Evolutionary conservation across 2,329 filamentous ascomycete genomes (phyloP), one percentile per base, ranked within the genome.

Genomic region (Hymenoscyphus albidus): DNA sequence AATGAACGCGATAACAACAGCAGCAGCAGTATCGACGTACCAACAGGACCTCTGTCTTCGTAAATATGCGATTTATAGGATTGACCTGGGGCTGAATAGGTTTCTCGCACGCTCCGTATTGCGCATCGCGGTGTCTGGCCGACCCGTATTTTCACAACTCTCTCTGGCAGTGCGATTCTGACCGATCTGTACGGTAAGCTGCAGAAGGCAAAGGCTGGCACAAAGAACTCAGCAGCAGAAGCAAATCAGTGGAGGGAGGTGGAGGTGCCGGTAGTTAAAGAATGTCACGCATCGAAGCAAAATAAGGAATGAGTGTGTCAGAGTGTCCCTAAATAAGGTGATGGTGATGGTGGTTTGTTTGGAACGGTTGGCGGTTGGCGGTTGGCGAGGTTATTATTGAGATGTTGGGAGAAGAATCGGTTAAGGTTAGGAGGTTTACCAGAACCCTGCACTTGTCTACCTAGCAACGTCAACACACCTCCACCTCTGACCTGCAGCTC

Each of bases 61-160:
- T 51, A 42, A 61, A 48, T 12, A 51, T 61, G n/a, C n/a, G 27
- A 27, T 44, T 54, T 40, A 51, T 32, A 42, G n/a, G 39, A 18
- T 51, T 42, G 35, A 27, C 40, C 57, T 16, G 57, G 38, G 6
- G 31, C 32, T 40, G 35, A 13, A 51, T 48, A 16, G 38, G 31
- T 61, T 39, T 42, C 59, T 22, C 32, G 27, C 40, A 31, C 31
- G 22, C 59, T 51, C 59, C 35, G 35, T 35, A 61, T 61, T 38
- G 32, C 55, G 18, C 48, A 61, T 61, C 51, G 32, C 54, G 42
- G 32, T 54, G 40, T 61, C 59, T 61, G 42, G 7, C 55, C 14
- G 4, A 13, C 18, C 44, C 13, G 35, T 7, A 10, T 35, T 35
- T 6, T 35, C 35, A 35, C 35, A 6, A 54, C 48, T 5, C n/a